Evolutionary conservation across 352 stramenopile species (phyloP).

Genomic region (Thalassiosira livingstoniorum): DNA sequence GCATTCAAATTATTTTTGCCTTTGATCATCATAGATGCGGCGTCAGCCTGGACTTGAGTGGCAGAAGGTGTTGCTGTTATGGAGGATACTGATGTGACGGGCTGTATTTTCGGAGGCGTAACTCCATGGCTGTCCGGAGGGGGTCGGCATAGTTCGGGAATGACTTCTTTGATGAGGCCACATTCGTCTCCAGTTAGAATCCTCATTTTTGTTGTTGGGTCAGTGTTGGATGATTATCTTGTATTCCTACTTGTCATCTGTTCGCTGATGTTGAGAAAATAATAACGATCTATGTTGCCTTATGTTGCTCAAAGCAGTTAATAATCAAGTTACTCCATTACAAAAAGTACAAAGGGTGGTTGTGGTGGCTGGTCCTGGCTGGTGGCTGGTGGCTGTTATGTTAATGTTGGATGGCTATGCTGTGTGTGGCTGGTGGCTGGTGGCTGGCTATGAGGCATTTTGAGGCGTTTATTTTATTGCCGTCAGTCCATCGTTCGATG

Average conservation of each 20-base stretch:
- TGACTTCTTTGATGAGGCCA: constrained; percentile 83
- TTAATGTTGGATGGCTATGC: too few relatives aligned
- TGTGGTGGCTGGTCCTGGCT: too few relatives aligned
- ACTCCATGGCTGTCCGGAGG: not conserved
- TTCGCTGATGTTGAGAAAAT: not conserved
- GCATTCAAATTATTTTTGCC: not conserved
- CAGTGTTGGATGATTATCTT: not conserved
- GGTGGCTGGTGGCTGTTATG: too few relatives aligned
- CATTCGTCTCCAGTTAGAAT: constrained; percentile 85
- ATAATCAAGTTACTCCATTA: too few relatives aligned
- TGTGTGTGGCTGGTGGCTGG: too few relatives aligned
- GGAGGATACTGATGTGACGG: not conserved
- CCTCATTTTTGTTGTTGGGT: constrained; percentile 64
- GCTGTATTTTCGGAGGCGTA: not conserved
- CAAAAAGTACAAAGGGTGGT: too few relatives aligned
- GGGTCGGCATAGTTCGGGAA: constrained; percentile 69
- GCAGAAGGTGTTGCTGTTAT: constrained; percentile 8
- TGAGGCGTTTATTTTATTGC: too few relatives aligned
- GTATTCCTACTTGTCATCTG: too few relatives aligned
- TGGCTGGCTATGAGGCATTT: too few relatives aligned
- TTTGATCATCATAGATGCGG: constrained; percentile 11
- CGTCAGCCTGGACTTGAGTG: constrained; percentile 20
- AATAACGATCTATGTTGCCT: too few relatives aligned
- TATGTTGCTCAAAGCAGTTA: too few relatives aligned
- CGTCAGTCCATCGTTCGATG: too few relatives aligned